phyloP scores from a whole-genome alignment of 116 monocot species.

The Trichopus zeylanicus region DNA sequence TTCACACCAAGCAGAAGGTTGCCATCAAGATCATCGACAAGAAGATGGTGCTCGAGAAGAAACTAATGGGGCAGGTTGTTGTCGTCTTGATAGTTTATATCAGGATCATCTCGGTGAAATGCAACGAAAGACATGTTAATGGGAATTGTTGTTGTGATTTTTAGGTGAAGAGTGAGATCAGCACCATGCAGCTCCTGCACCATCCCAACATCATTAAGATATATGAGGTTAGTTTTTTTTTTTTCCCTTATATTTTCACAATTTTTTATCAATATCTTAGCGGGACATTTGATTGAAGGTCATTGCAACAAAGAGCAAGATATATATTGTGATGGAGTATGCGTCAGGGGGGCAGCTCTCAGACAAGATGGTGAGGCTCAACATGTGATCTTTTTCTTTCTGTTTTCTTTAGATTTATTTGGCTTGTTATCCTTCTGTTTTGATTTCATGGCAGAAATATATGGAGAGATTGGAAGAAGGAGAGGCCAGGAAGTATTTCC shows the following conservation, averaged over 20 bases:
- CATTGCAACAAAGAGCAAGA: constrained; percentile 47
- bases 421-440: neutral
- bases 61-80: constrained; percentile 64
- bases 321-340: constrained; percentile 74
- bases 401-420: neutral
- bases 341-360: constrained; percentile 53
- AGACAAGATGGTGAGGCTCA: constrained; percentile 37
- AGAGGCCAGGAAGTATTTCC: constrained; percentile 66
- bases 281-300: too few species aligned
- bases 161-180: constrained; percentile 71
- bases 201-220: constrained; percentile 71
- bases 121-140: too few species aligned
- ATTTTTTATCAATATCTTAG: neutral
- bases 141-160: too few species aligned
- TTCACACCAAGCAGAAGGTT: constrained; percentile 19
- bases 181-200: constrained; percentile 56
- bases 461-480: constrained; percentile 29
- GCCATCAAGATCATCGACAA: constrained; percentile 72
- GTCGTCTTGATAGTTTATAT: too few species aligned
- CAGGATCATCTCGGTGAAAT: too few species aligned
- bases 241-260: neutral
- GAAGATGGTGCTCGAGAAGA: constrained; percentile 38
- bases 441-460: constrained; percentile 16
- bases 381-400: neutral
- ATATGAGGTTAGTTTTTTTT: constrained; percentile 33